Percentiles rank a stretch among this genome's conserved stretches.
Conservation (phyloP, 176 grass and related monocot species). For the Canna indica region DNA sequence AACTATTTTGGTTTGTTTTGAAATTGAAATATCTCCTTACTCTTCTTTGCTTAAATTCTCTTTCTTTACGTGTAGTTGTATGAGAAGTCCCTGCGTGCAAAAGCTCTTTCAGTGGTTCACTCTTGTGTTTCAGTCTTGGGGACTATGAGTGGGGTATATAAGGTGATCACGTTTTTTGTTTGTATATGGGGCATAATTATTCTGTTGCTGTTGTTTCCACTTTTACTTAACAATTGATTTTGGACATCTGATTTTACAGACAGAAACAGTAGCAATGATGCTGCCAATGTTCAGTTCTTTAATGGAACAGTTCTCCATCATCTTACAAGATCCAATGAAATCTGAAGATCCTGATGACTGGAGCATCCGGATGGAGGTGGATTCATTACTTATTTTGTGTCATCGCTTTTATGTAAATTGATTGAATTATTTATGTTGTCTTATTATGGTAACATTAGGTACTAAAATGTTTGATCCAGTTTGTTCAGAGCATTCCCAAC, state of each 20-base stretch:
- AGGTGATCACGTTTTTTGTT: constrained; percentile 34
- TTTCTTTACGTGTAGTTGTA: constrained; percentile 52
- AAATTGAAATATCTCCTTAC: neutral
- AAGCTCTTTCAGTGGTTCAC: constrained; percentile 84
- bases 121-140: constrained; percentile 91
- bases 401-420: neutral
- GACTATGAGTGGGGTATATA: constrained; percentile 89
- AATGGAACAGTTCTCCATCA: constrained; percentile 61
- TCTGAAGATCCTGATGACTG: constrained; percentile 92
- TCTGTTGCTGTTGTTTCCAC: neutral
- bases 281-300: constrained; percentile 68
- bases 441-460: constrained; percentile 52
- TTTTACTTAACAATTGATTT: constrained; percentile 16
- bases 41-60: constrained; percentile 24
- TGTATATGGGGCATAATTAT: neutral
- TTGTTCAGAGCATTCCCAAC: constrained; percentile 77
- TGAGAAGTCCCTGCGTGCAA: constrained; percentile 70
- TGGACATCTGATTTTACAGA: constrained; percentile 36
- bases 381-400: neutral
- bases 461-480: constrained; percentile 93
- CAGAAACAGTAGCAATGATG: constrained; percentile 63
- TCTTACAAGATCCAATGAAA: constrained; percentile 60
- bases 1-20: neutral
- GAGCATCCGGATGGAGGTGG: constrained; percentile 95
- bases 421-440: constrained; percentile 18